Conservation (phyloP, 1,284 basidiomycete species). For the Papiliotrema fonsecae region DNA sequence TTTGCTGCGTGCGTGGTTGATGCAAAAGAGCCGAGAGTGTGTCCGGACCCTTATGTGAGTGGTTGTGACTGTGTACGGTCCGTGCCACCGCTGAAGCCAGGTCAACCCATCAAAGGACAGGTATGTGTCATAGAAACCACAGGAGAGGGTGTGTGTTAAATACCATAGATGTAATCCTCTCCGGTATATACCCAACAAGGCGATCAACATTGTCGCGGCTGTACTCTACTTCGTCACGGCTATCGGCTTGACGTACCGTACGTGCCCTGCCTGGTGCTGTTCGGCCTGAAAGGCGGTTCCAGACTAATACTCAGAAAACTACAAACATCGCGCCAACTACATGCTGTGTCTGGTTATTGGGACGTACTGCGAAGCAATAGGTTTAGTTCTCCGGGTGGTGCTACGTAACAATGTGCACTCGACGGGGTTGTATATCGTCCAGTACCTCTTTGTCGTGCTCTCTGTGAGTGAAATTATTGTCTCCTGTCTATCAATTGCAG, state of each 20-base stretch:
- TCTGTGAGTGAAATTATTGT: constrained; percentile 57
- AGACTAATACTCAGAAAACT: constrained; percentile 11
- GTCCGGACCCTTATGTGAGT: neutral
- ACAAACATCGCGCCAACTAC: constrained; percentile 55
- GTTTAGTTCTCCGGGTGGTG: constrained; percentile 44
- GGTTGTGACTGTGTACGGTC: no score
- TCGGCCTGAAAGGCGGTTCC: neutral
- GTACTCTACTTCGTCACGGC: constrained; percentile 55
- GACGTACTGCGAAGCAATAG: constrained; percentile 53
- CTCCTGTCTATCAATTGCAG: neutral
- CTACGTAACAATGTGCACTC: constrained; percentile 36
- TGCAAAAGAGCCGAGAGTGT: neutral
- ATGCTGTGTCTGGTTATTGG: constrained; percentile 65
- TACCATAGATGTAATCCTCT: constrained; percentile 43
- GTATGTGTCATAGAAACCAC: no score
- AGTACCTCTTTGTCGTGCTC: constrained; percentile 61
- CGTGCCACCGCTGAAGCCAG: no score
- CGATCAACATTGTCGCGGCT: constrained; percentile 56
- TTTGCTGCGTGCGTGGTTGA: neutral
- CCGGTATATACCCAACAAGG: constrained; percentile 60
- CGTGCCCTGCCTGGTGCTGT: constrained; percentile 17
- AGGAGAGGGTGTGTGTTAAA: no score
- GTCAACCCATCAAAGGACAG: constrained; percentile 3
- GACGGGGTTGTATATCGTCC: constrained; percentile 55
- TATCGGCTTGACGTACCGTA: constrained; percentile 54